Conservation (phyloP, 371 early-diverging fungal genomes). For the Circinella umbellata region DNA sequence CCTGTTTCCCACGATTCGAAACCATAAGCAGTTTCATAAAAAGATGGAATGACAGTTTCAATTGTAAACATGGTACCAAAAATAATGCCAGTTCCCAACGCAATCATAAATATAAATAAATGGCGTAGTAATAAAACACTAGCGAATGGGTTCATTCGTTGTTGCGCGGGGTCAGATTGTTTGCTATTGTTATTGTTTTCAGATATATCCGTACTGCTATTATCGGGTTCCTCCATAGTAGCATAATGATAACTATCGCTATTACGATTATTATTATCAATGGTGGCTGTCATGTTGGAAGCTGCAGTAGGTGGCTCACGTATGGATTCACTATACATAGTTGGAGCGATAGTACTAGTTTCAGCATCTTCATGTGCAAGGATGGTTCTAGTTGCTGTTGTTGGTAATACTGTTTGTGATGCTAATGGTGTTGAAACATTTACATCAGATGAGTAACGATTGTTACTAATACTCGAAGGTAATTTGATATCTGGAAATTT, state of each 20-base stretch:
- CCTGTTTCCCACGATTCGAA: slow-evolving; percentile 55
- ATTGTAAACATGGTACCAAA: slow-evolving; percentile 57
- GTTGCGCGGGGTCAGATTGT: background rate
- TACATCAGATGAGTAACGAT: too few relatives aligned
- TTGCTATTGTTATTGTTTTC: too few relatives aligned
- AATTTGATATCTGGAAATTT: slow-evolving; percentile 23
- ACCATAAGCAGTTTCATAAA: slow-evolving; percentile 36
- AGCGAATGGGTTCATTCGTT: slow-evolving; percentile 30
- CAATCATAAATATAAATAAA: slow-evolving; percentile 45
- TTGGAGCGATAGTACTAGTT: background rate
- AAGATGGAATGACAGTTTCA: slow-evolving; percentile 47
- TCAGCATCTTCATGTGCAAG: background rate
- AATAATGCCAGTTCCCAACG: slow-evolving; percentile 47
- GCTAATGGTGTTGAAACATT: too few relatives aligned
- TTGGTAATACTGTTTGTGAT: background rate
- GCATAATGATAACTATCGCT: too few relatives aligned
- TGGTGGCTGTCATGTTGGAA: too few relatives aligned
- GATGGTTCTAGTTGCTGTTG: background rate
- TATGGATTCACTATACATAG: background rate
- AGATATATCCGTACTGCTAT: too few relatives aligned
- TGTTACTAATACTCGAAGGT: background rate
- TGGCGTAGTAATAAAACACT: slow-evolving; percentile 44
- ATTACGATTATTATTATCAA: too few relatives aligned
- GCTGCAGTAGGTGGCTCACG: background rate
- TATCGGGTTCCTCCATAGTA: too few relatives aligned